phyloP scores from a whole-genome alignment of 768 basidiomycete genomes.

The Favolaschia claudopus region DNA sequence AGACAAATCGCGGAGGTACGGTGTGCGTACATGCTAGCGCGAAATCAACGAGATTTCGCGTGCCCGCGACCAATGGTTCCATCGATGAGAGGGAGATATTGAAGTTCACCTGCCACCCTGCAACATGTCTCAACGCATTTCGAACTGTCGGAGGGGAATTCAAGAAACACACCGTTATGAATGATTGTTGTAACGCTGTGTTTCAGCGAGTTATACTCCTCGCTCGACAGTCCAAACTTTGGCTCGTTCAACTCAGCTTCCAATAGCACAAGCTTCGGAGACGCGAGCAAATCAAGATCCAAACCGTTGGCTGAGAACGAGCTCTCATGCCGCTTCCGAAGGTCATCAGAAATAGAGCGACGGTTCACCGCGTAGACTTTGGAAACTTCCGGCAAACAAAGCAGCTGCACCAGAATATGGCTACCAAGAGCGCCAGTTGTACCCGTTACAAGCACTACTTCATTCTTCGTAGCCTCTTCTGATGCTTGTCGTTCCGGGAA shows the following conservation, averaged over 20 bases:
- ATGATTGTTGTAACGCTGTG: constrained; percentile 36
- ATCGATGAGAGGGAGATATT: constrained; percentile 39
- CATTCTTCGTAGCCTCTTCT: neutral
- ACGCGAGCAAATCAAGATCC: constrained; percentile 27
- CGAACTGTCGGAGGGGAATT: neutral
- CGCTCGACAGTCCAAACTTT: constrained; percentile 14
- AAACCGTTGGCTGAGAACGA: constrained; percentile 34
- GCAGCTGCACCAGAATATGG: constrained; percentile 35
- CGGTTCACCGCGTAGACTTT: constrained; percentile 41
- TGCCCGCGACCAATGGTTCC: constrained; percentile 37
- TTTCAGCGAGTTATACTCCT: constrained; percentile 27
- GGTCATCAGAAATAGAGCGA: constrained; percentile 23
- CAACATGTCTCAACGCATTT: neutral
- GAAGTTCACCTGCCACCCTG: constrained; percentile 48
- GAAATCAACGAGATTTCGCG: constrained; percentile 43
- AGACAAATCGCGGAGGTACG: constrained; percentile 38
- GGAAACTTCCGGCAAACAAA: constrained; percentile 22
- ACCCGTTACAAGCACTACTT: constrained; percentile 41
- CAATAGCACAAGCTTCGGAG: constrained; percentile 33
- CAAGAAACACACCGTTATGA: constrained; percentile 37
- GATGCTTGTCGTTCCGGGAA: neutral
- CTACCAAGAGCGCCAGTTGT: constrained; percentile 45
- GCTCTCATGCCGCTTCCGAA: constrained; percentile 38
- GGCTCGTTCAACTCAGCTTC: constrained; percentile 26
- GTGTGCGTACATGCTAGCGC: constrained; percentile 34